Evolutionary conservation across 139 green algal genomes (phyloP), one percentile per base, ranked within the genome.

Genomic region (Trebouxia sp.): DNA sequence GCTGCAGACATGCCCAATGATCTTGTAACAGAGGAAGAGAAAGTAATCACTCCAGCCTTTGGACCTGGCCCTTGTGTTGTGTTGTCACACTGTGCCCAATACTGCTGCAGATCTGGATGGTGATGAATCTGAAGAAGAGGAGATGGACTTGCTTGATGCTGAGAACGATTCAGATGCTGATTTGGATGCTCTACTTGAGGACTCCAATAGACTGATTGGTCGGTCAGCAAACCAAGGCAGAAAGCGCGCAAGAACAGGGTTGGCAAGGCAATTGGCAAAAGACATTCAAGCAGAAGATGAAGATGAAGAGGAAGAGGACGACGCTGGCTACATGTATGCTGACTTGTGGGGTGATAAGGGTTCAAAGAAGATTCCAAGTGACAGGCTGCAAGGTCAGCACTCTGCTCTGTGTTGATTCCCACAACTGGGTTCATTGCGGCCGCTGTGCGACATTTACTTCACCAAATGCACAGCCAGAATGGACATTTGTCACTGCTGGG

Each of bases 331-430:
- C 15, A 92, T 87, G 72, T 96, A 94, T 83, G 75, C 85, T 30
- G 92, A 94, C 82, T 96, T 96, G 41, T 96, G 94, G 62, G 91
- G 91, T 0, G 51, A 11, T 28, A 56, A 17, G 26, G 32, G 74
- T 9, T 39, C 42, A 45, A 42, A 24, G 1, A 45, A 72, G 35
- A 42, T n/a, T n/a, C n/a, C 32, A 22, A 72, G 62, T n/a, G n/a
- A n/a, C n/a, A n/a, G 35, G 35, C 42, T 45, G 11, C 17, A 37
- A 45, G 62, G 62, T 41, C 15, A 45, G 35, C 0, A 17, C n/a
- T n/a, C n/a, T n/a, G n/a, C n/a, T n/a, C n/a, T n/a, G n/a, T n/a
- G n/a, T n/a, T n/a, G n/a, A n/a, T n/a, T n/a, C n/a, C n/a, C n/a
- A n/a, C n/a, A n/a, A n/a, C n/a, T n/a, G n/a, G n/a, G n/a, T n/a